Base-by-base conservation (phyloP, 2,329 filamentous ascomycete species). In the Teratosphaeria destructans region DNA sequence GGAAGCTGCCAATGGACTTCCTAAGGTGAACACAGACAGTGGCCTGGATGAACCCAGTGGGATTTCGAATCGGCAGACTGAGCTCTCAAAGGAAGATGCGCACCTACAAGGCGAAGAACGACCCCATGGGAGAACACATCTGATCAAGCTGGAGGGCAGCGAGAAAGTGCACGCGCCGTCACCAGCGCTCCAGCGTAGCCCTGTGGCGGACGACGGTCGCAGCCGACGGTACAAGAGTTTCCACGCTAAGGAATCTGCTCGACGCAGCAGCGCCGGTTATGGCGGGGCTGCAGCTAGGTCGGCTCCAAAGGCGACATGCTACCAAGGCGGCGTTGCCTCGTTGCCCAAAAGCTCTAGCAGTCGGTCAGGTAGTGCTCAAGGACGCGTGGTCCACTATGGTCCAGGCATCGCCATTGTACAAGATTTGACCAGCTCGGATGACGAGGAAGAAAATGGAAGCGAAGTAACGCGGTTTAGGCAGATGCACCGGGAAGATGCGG, bases 181-280 rank as follows among this genome's bases (percentile, higher is more conserved):
- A 32, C 29, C 29, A 32, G 23, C 52, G 39, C 27, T 23, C 1
- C 23, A 23, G 23, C 23, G 23, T 23, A 23, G 23, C 23, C 23
- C 23, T 23, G 23, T 23, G 23, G 23, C 23, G 23, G 23, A 23
- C 23, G 37, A 49, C 32, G 56, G 12, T 32, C 43, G 56, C 43
- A 52, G n/a, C 35, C 27, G 37, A 57, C 4, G 43, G 10, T 59
- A 35, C 37, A 23, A 56, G 23, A 39, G 4, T n/a, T 59, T 56
- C 23, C 58, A 56, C 32, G 58, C 58, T 29, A 54, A 56, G n/a
- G 58, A 59, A 35, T 12, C 16, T 6, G 27, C 47, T n/a, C 52
- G 53, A 35, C 54, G 43, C n/a, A 29, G 35, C 32, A 59, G 35
- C 27, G 29, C 16, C 14, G n/a, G 16, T 29, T n/a, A 6, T 19